These are phyloP conservation scores for Cymbopogon flexuosus DNA, from an alignment of 202 grass and related monocot species.

Conservation along the genomic window DNA sequence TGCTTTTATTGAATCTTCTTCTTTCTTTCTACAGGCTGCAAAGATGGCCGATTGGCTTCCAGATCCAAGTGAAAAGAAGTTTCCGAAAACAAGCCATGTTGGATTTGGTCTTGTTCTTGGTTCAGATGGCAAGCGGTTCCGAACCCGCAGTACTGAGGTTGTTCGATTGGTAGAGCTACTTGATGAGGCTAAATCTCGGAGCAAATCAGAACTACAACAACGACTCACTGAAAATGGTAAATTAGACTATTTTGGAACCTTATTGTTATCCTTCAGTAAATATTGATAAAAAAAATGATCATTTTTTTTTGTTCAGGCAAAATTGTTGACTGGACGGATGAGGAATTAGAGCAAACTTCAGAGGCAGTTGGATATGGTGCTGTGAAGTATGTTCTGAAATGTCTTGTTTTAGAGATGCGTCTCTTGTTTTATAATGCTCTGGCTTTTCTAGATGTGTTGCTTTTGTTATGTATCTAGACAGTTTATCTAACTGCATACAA, in stretches of 20 bases:
- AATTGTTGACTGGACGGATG: conserved; percentile 88
- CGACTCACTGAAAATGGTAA: conserved; percentile 80
- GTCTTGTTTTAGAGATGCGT: neutral
- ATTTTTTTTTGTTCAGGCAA: conserved; percentile 55
- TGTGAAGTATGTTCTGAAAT: conserved; percentile 57
- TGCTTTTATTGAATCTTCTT: conserved; percentile 12
- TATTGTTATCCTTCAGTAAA: conserved; percentile 10
- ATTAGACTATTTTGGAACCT: neutral
- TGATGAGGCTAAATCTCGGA: conserved; percentile 84
- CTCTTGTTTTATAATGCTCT: too few relatives aligned
- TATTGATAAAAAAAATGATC: too few relatives aligned
- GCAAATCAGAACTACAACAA: conserved; percentile 69
- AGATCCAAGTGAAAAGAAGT: conserved; percentile 49
- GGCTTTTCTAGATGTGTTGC: too few relatives aligned
- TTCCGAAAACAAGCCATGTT: conserved; percentile 80
- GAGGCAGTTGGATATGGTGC: conserved; percentile 95
- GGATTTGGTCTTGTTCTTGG: conserved; percentile 97
- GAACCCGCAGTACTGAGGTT: conserved; percentile 84
- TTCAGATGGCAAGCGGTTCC: conserved; percentile 87
- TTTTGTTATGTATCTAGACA: too few relatives aligned
- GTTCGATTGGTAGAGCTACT: conserved; percentile 89
- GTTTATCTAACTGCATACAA: too few relatives aligned
- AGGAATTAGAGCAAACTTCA: conserved; percentile 76
- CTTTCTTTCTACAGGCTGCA: conserved; percentile 58
- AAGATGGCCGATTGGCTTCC: conserved; percentile 81